Evolutionary conservation across 345 rosid species (phyloP), one percentile per base, ranked within the genome.

Genomic region (Aurinia saxatilis): DNA sequence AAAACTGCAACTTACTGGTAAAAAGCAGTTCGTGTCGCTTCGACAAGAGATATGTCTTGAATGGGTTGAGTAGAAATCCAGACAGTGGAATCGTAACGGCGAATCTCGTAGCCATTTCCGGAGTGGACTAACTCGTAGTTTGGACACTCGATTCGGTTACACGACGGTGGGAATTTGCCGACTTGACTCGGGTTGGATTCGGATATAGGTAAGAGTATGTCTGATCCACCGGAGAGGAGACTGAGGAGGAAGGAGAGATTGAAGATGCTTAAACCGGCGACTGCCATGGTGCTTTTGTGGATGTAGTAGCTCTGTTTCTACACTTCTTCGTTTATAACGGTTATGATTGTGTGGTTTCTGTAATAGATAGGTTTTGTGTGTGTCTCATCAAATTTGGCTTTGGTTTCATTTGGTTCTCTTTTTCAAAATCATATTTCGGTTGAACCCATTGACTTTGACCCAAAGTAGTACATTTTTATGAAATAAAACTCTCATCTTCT

Each of bases 141-240:
- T 1, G 98, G 96, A 66, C 98, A 88, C 68, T 91, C 96, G 49
- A 91, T 88, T 45, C 87, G 73, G 66, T 53, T 72, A 73, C 98
- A 91, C 10, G 88, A 18, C 0, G 96, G 90, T 3, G 98, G 91
- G 48, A 66, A 75, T 34, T 59, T 67, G 2, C 36, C 70, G 6
- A 59, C 61, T 2, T 1, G 16, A 17, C 31, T 47, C 46, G 53
- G 46, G 10, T 17, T 35, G 30, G 73, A 19, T 54, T 44, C 65
- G 36, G 50, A 21, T 69, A 76, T 10, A 19, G 50, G 29, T 69
- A 75, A 10, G 31, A 62, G 57, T 8, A 62, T 0, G 45, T 61
- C 31, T 37, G 63, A 71, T 6, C 75, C 57, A 46, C 62, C 63
- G 6, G 90, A 73, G 57, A 82, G 77, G 47, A 84, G 86, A 42